These are phyloP conservation scores for Umbelopsis isabellina DNA, from an alignment of 192 early-diverging fungal species.

Conservation along the genomic window DNA sequence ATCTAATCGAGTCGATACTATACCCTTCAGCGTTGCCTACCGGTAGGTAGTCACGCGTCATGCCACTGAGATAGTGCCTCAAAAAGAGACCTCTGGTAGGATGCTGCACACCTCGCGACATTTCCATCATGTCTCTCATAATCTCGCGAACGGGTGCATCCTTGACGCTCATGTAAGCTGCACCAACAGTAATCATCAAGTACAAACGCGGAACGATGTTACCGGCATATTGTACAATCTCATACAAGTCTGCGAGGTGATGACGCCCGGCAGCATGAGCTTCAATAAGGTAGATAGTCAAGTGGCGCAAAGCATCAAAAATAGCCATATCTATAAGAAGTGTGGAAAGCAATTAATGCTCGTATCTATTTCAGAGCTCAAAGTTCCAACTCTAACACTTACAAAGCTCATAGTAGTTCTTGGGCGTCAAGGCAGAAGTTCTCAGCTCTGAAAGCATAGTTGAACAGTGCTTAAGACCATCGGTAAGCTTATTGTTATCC, in stretches of 20 bases:
- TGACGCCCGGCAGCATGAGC: constrained; percentile 83
- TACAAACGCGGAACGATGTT: constrained; percentile 99
- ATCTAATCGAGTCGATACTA: background rate
- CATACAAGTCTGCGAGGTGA: constrained; percentile 93
- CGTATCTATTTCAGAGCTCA: background rate
- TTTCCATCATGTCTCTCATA: constrained; percentile 99
- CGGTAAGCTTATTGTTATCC: constrained; percentile 92
- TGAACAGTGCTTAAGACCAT: constrained; percentile 97
- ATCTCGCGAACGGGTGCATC: constrained; percentile 94
- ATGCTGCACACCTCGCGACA: constrained; percentile 98
- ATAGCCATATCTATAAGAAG: constrained; percentile 84
- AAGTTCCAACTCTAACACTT: constrained; percentile 38
- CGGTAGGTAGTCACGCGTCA: constrained; percentile 96
- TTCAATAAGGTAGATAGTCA: constrained; percentile 89
- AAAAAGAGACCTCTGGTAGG: constrained; percentile 97
- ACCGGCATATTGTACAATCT: constrained; percentile 97
- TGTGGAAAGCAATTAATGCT: background rate
- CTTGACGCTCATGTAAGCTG: constrained; percentile 92
- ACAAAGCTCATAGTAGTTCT: constrained; percentile 99
- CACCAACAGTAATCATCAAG: constrained; percentile 98
- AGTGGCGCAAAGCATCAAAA: constrained; percentile 95
- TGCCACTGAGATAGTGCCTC: constrained; percentile 91
- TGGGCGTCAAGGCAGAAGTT: constrained; percentile 93
- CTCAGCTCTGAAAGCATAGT: constrained; percentile 97
- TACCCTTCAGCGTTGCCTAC: constrained; percentile 65